Percentiles rank a stretch among this genome's conserved stretches.
phyloP scores from a whole-genome alignment of 768 basidiomycete species.

The Phanerochaete carnosa region DNA sequence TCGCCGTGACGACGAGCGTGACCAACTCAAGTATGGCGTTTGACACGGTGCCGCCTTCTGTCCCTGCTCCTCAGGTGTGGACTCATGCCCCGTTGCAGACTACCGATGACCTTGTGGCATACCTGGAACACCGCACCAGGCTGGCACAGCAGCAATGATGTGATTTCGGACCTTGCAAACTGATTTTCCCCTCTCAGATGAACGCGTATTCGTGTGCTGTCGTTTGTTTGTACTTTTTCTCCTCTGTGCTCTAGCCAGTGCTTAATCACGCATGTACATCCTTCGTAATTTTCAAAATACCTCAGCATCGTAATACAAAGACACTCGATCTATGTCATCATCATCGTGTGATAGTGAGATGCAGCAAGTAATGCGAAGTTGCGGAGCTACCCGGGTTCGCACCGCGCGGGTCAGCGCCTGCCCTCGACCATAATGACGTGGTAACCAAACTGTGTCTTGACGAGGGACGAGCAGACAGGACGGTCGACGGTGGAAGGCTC shows the following conservation, averaged over 20 bases:
- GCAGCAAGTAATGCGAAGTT: too few species aligned
- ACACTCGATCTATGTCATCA: too few species aligned
- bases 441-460: constrained; percentile 84
- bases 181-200: background rate
- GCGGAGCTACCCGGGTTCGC: too few species aligned
- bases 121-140: constrained; percentile 22
- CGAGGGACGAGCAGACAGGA: constrained; percentile 64
- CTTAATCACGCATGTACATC: background rate
- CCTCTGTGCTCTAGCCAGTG: background rate
- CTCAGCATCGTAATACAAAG: background rate
- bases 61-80: background rate
- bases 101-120: constrained; percentile 20
- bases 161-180: background rate
- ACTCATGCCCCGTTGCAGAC: constrained; percentile 15
- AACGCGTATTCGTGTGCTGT: background rate
- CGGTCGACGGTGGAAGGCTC: constrained; percentile 79
- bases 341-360: too few species aligned
- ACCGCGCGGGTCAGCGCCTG: constrained; percentile 44
- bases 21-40: background rate
- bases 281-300: background rate
- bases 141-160: constrained; percentile 14
- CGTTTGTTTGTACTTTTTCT: background rate
- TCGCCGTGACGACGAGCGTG: background rate
- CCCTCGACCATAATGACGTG: constrained; percentile 93
- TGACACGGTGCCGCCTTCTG: background rate